phyloP scores from a whole-genome alignment of 129 eudicot species.

The Sambucus nigra region DNA sequence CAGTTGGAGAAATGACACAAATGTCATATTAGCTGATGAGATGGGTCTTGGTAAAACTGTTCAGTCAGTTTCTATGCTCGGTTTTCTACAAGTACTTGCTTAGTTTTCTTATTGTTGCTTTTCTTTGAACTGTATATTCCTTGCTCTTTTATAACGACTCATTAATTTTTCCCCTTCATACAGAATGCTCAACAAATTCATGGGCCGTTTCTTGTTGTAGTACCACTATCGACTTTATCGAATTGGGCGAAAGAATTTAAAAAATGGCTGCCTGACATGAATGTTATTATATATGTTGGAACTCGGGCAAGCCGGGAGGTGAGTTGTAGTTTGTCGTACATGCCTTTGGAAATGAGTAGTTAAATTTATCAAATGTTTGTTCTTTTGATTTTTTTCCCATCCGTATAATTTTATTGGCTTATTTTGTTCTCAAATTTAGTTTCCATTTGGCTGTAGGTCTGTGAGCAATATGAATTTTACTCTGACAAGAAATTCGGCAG shows the following conservation, averaged over 20 bases:
- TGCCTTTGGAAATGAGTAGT: neutral
- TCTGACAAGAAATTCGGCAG: constrained; percentile 59
- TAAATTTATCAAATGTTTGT: neutral
- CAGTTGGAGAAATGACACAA: constrained; percentile 98
- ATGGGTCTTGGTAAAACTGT: constrained; percentile 99
- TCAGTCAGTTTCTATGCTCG: constrained; percentile 98
- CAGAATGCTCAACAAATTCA: constrained; percentile 96
- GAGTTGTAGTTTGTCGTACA: neutral
- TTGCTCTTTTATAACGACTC: constrained; percentile 2
- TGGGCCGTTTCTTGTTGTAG: constrained; percentile 99
- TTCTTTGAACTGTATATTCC: constrained; percentile 5
- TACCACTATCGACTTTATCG: constrained; percentile 88
- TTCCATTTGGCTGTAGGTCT: constrained; percentile 51
- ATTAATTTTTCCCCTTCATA: neutral
- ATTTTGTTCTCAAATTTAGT: neutral
- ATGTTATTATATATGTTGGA: constrained; percentile 91
- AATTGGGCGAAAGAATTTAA: constrained; percentile 98
- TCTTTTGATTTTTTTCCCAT: neutral
- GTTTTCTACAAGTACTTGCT: constrained; percentile 69
- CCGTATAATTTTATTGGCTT: neutral
- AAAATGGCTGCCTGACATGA: constrained; percentile 97
- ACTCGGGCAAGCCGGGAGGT: constrained; percentile 99
- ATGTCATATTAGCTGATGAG: constrained; percentile 98
- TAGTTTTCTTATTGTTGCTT: constrained; percentile 1
- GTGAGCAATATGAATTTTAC: constrained; percentile 94